Percentiles rank a stretch among this genome's conserved stretches.
Evolutionary conservation across 2,329 filamentous ascomycete species (phyloP).

Genomic region (Coniochaeta ligniaria): DNA sequence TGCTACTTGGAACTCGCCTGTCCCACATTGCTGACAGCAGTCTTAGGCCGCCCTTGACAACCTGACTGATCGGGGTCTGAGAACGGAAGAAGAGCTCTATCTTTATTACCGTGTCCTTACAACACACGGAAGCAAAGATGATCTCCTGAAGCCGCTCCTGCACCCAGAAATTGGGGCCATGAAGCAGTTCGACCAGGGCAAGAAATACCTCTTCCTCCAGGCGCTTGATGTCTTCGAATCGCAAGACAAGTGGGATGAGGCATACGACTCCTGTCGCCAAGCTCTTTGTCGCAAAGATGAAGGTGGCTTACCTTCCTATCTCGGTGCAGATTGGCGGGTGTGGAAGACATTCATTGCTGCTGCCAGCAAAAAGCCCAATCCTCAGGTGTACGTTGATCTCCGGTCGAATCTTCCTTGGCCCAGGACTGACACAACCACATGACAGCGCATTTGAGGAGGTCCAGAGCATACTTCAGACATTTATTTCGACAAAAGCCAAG

Average conservation of each 20-base stretch:
- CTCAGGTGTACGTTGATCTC: conserved; percentile 14
- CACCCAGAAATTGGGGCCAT: conserved; percentile 34
- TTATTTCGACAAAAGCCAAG: conserved; percentile 15
- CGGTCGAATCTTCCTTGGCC: not conserved
- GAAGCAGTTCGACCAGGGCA: conserved; percentile 35
- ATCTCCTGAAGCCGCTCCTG: conserved; percentile 29
- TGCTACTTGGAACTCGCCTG: not conserved
- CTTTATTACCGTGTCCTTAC: conserved; percentile 41
- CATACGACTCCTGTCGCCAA: conserved; percentile 35
- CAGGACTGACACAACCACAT: not conserved
- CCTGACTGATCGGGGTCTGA: conserved; percentile 24
- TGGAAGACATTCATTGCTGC: conserved; percentile 26
- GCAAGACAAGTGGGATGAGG: conserved; percentile 30
- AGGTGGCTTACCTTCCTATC: conserved; percentile 26
- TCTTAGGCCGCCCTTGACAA: conserved; percentile 11
- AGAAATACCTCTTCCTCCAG: conserved; percentile 40
- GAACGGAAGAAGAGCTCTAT: conserved; percentile 42
- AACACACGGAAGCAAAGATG: conserved; percentile 32
- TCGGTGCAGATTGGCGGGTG: conserved; percentile 34
- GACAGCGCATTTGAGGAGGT: conserved; percentile 19
- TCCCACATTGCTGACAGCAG: conserved; percentile 3
- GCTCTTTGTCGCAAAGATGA: conserved; percentile 32
- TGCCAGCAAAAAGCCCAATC: conserved; percentile 18
- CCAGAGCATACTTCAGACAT: conserved; percentile 18
- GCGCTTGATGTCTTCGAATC: conserved; percentile 28